Conservation (phyloP, 306 rosid genomes). For the Vicia villosa region DNA sequence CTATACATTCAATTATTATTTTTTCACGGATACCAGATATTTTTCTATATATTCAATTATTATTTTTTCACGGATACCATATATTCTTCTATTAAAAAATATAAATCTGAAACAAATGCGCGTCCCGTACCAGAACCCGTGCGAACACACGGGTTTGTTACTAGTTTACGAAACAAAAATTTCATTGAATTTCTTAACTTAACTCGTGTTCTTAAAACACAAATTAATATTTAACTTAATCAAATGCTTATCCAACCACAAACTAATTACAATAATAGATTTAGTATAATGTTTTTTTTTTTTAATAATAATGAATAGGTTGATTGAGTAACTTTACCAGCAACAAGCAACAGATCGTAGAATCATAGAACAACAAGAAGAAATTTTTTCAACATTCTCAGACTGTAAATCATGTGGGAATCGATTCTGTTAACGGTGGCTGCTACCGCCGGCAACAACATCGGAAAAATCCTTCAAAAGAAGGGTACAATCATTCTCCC, state of each 20-base stretch:
- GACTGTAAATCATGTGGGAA: constrained; percentile 70
- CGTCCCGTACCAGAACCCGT: no score
- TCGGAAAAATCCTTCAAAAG: constrained; percentile 93
- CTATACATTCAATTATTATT: no score
- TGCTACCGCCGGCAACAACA: constrained; percentile 97
- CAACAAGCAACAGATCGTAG: constrained; percentile 8
- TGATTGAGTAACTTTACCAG: neutral
- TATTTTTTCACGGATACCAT: no score
- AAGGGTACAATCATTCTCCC: constrained; percentile 97
- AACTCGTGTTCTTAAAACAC: no score
- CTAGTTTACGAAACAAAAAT: no score
- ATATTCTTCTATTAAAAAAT: no score
- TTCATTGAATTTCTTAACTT: no score
- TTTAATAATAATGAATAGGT: neutral
- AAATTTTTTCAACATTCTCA: neutral
- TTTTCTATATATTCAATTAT: no score
- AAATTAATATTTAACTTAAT: neutral
- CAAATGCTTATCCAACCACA: neutral
- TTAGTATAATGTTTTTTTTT: neutral
- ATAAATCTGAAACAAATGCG: no score
- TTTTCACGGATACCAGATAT: no score
- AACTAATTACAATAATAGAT: neutral
- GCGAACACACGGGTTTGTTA: no score
- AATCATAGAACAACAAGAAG: neutral
- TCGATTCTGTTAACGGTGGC: constrained; percentile 77